These are phyloP conservation scores for Phytophthora boehmeriae DNA, from an alignment of 352 stramenopile species.

Conservation along the genomic window DNA sequence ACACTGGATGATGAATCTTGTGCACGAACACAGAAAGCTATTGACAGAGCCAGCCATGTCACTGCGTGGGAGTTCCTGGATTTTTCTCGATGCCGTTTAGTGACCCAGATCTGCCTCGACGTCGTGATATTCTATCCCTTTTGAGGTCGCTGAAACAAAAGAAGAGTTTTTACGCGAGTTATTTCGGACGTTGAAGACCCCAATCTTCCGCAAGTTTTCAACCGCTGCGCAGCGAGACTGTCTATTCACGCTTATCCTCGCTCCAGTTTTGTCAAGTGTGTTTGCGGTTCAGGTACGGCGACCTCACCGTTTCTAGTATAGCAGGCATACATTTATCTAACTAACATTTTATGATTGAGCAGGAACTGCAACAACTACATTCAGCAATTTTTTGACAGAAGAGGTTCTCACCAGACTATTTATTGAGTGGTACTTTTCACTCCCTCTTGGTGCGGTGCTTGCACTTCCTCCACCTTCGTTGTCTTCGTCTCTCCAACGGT, in stretches of 20 bases:
- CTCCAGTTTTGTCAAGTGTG: constrained; percentile 76
- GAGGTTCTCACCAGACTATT: constrained; percentile 63
- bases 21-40: constrained; percentile 38
- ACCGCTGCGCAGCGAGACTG: constrained; percentile 38
- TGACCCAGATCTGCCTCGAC: constrained; percentile 57
- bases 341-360: constrained; percentile 20
- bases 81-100: constrained; percentile 84
- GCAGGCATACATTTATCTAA: not conserved
- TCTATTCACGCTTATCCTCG: constrained; percentile 69
- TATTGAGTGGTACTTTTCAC: constrained; percentile 85
- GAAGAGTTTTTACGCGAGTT: constrained; percentile 62
- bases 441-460: constrained; percentile 65
- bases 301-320: not conserved
- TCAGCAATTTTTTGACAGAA: constrained; percentile 53
- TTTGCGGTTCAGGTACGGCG: constrained; percentile 76
- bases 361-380: constrained; percentile 74
- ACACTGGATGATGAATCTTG: constrained; percentile 60
- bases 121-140: constrained; percentile 71
- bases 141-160: constrained; percentile 59
- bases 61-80: constrained; percentile 77
- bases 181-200: constrained; percentile 49
- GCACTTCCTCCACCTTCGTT: constrained; percentile 61
- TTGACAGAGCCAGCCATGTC: constrained; percentile 47
- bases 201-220: constrained; percentile 56
- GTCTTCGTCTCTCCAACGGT: constrained; percentile 81